Base-by-base conservation (phyloP, 768 basidiomycete genomes). In the Russula sp. region DNA sequence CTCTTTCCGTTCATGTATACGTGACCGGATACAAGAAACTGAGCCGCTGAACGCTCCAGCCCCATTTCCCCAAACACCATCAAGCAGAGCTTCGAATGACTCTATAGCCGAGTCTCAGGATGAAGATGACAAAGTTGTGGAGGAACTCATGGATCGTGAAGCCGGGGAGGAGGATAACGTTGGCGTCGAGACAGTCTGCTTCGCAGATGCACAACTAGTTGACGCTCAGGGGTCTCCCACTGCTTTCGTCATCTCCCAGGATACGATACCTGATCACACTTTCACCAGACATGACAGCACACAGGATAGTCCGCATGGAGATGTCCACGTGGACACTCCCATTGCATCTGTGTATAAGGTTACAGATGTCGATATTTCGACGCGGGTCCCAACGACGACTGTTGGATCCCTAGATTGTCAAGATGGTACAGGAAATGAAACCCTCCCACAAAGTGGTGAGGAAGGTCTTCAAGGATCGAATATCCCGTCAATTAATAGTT, bases 111-210 rank as follows among this genome's bases (percentile, higher is more conserved):
- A 42, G 14, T 61, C 59, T 28, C 59, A 36, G 20, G 50, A 61
- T 42, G 59, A 61, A 38, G 51, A 53, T 16, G 59, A 61, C 26
- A 44, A 61, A 4, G 51, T 51, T 16, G 59, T 61, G 59, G 59
- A 61, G 38, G 40, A 61, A 24, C 59, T 61, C n/a, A 61, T 61
- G 59, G 14, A 61, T 32, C 26, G 20, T 14, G 38, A 53, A 6
- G 48, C 14, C 1, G 36, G 38, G 26, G 59, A 61, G 14, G 38
- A 40, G 24, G n/a, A 53, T 24, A 52, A 16, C 24, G 20, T n/a
- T 9, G 50, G 49, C 18, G 14, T 52, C 24, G 30, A 30, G 22
- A 30, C 10, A 5, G 24, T 20, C 28, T 22, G 20, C 46, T 28
- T 22, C 30, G 24, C 22, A 40, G 46, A 16, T 24, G 32, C 30